Conservation (phyloP, 2,329 filamentous ascomycete genomes). For the Lecanicillium sp. region DNA sequence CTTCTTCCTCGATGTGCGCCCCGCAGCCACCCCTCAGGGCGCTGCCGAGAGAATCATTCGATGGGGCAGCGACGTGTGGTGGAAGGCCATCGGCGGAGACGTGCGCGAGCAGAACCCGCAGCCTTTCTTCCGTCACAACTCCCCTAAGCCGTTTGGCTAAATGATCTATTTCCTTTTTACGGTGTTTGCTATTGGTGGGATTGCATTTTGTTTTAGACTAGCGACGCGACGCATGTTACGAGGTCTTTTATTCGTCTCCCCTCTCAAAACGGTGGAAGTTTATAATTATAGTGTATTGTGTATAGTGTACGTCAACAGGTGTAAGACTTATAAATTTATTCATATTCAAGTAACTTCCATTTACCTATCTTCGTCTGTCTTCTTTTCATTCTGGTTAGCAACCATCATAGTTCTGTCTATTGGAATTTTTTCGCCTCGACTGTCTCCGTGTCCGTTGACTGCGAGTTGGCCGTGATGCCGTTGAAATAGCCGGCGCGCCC, state of each 20-base stretch:
- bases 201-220: conserved; percentile 9
- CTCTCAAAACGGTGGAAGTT: conserved; percentile 10
- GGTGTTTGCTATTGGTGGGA: not conserved
- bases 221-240: conserved; percentile 12
- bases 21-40: conserved; percentile 74
- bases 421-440: no score
- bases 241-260: conserved; percentile 7
- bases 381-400: no score
- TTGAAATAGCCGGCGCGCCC: no score
- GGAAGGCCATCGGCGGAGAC: conserved; percentile 71
- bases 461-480: no score
- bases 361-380: no score
- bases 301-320: conserved; percentile 3
- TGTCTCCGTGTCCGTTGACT: no score
- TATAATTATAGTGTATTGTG: conserved; percentile 11
- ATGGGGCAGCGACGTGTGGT: conserved; percentile 94
- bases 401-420: no score
- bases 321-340: not conserved
- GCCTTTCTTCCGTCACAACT: conserved; percentile 26
- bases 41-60: conserved; percentile 77
- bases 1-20: conserved; percentile 91
- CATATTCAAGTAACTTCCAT: no score
- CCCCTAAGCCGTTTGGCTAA: conserved; percentile 15
- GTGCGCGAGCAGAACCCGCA: conserved; percentile 43
- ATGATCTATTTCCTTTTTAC: not conserved